Percentiles rank a stretch among this genome's conserved stretches.
phyloP scores from a whole-genome alignment of 2,329 filamentous ascomycete species.

The Trichoderma semiorbis region DNA sequence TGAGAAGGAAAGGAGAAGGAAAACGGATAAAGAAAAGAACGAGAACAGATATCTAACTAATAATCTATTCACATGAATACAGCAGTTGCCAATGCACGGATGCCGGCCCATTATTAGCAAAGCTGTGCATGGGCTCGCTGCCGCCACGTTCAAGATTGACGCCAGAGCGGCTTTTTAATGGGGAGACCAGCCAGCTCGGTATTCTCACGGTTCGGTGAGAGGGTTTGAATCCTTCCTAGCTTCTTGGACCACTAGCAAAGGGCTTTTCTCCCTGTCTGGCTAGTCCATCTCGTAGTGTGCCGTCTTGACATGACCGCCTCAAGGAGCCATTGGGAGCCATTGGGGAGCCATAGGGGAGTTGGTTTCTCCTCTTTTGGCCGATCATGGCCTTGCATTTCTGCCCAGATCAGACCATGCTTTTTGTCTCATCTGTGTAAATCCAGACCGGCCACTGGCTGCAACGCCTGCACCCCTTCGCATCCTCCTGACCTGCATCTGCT shows the following conservation, averaged over 20 bases:
- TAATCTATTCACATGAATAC: neutral
- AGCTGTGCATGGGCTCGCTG: neutral
- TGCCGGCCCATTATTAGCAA: neutral
- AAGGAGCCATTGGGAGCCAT: neutral
- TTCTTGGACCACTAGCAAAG: neutral
- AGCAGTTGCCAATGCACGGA: neutral
- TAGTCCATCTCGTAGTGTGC: neutral
- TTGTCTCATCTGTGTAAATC: neutral
- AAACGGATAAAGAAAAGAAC: neutral
- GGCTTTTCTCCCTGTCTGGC: neutral
- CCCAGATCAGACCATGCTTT: neutral
- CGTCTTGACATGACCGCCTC: neutral
- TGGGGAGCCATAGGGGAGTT: neutral
- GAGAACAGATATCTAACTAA: neutral
- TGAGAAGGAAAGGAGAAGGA: neutral
- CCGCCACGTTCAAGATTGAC: conserved; percentile 5
- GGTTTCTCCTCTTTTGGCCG: neutral
- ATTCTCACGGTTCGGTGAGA: neutral
- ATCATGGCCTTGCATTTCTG: neutral
- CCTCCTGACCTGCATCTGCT: conserved; percentile 1
- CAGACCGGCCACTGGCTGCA: neutral
- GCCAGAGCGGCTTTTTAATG: neutral
- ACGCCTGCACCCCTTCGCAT: neutral
- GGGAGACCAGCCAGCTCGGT: neutral
- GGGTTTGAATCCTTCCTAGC: neutral